Percentiles rank a stretch among this genome's conserved stretches.
These are phyloP conservation scores for Bonia amplexicaulis DNA, from an alignment of 176 grass and related monocot species.

Conservation along the genomic window DNA sequence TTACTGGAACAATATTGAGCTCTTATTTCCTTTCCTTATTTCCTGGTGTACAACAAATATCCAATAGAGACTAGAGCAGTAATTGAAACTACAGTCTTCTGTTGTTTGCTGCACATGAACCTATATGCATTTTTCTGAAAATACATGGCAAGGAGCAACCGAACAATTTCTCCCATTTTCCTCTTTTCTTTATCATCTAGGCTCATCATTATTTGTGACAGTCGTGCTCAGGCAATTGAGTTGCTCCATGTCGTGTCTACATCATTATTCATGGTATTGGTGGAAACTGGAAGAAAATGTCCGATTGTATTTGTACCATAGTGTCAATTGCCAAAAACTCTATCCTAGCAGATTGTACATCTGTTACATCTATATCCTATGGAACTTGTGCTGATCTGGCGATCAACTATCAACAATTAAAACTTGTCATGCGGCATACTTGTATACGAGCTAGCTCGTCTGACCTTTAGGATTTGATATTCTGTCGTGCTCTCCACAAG, in stretches of 20 bases:
- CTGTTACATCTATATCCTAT: background rate
- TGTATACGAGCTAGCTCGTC: background rate
- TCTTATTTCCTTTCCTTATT: background rate
- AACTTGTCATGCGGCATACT: background rate
- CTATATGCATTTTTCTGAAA: background rate
- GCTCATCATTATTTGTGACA: background rate
- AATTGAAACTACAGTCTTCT: background rate
- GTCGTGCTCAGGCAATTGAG: background rate
- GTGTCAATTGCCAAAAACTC: background rate
- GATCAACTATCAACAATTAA: background rate
- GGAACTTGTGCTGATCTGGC: background rate
- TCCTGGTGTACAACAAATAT: slow-evolving; percentile 1
- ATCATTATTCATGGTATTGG: background rate
- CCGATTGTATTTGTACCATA: background rate
- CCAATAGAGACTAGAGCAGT: background rate
- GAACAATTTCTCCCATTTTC: background rate
- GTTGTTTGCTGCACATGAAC: background rate
- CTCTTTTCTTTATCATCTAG: background rate
- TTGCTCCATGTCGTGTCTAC: background rate
- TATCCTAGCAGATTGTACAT: background rate
- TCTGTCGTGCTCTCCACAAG: background rate
- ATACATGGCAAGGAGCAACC: background rate
- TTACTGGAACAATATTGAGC: background rate
- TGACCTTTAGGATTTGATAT: background rate
- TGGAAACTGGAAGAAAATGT: background rate